phyloP scores from a whole-genome alignment of 2,329 filamentous ascomycete species.

The Cladophialophora bantiana region DNA sequence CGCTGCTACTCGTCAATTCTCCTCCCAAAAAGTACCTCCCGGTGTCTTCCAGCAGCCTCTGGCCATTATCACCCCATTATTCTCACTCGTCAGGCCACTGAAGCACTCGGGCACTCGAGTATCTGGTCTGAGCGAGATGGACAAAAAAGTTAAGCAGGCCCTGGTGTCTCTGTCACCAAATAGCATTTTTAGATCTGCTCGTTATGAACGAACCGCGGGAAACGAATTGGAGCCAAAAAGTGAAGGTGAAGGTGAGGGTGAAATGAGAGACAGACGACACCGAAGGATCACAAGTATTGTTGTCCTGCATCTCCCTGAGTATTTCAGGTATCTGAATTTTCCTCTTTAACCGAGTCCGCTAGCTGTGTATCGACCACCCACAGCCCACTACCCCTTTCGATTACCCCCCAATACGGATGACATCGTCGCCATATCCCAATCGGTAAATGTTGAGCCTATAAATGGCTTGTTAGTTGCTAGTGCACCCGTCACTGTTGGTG shows the following conservation, averaged over 20 bases:
- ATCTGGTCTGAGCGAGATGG: too few relatives aligned
- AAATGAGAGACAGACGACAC: too few relatives aligned
- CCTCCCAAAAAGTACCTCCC: not conserved
- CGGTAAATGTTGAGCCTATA: slow-evolving; percentile 16
- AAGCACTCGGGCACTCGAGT: too few relatives aligned
- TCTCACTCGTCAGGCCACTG: not conserved
- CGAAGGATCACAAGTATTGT: too few relatives aligned
- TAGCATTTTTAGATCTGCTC: too few relatives aligned
- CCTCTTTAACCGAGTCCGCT: not conserved
- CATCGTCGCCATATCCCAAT: not conserved
- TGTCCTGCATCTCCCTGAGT: too few relatives aligned
- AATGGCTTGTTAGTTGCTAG: slow-evolving; percentile 4
- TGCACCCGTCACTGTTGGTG: not conserved
- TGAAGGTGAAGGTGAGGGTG: too few relatives aligned
- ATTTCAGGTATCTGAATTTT: not conserved
- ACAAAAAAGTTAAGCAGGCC: too few relatives aligned
- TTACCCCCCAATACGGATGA: not conserved
- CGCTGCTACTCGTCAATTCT: not conserved
- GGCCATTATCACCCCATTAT: not conserved
- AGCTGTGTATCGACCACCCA: not conserved
- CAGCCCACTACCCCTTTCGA: not conserved
- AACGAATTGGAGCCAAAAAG: too few relatives aligned
- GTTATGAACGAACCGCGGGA: too few relatives aligned
- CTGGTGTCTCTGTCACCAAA: too few relatives aligned
- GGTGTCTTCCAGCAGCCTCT: slow-evolving; percentile 3